Percentiles rank a stretch among this genome's conserved stretches.
Evolutionary conservation across 2,329 filamentous ascomycete species (phyloP).

Genomic region (Leptographium radiaticola): DNA sequence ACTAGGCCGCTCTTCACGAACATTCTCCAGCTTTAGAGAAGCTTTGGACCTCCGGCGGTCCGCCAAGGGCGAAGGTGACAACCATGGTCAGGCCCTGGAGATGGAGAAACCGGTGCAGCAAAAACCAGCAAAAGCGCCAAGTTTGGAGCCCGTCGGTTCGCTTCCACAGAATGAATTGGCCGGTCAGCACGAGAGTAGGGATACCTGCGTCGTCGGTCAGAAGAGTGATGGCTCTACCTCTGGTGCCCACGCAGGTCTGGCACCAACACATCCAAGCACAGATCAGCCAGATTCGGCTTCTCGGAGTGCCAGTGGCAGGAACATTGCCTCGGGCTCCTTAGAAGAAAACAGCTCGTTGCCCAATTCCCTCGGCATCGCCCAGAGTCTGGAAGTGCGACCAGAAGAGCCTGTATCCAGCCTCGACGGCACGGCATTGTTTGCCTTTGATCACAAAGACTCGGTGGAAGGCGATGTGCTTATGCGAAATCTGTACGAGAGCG

Average conservation of each 20-base stretch:
- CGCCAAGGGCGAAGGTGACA: background rate
- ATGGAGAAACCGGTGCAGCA: background rate
- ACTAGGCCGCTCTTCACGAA: background rate
- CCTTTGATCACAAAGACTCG: background rate
- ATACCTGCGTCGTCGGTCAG: background rate
- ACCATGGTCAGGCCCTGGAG: too few relatives aligned
- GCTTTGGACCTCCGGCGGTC: background rate
- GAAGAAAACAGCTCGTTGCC: background rate
- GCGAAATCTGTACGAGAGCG: background rate
- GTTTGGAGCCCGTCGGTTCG: too few relatives aligned
- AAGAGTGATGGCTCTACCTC: background rate
- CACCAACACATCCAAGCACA: background rate
- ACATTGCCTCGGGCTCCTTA: background rate
- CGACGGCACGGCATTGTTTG: background rate
- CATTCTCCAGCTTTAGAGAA: background rate
- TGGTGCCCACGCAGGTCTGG: background rate
- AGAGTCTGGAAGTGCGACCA: background rate
- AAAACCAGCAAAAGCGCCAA: too few relatives aligned
- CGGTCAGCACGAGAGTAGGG: too few relatives aligned
- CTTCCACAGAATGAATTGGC: too few relatives aligned
- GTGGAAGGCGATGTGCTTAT: background rate
- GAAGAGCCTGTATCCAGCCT: background rate
- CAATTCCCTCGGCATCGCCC: background rate
- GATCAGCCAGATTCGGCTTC: background rate
- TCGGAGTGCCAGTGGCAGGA: background rate